Evolutionary conservation across 2,329 filamentous ascomycete species (phyloP), one percentile per base, ranked within the genome.

Genomic region (Cryphonectria japonica): DNA sequence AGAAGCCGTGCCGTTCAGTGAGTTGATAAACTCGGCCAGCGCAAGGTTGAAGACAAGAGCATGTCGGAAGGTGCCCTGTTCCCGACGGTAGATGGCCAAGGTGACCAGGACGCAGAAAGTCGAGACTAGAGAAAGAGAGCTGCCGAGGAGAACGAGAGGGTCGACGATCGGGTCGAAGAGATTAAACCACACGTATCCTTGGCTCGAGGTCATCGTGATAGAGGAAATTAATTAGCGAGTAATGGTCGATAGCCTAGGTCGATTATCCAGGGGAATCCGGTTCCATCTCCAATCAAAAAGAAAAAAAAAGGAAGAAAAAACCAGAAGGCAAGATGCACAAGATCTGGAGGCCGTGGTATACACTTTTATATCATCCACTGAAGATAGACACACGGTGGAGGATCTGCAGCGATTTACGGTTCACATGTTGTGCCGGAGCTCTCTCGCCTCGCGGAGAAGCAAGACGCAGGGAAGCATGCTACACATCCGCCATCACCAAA

Each of bases 1-100:
- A 0, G 83, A 84, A 5, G 82, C 75, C 2, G 80, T 78, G 74
- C 84, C 84, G 76, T 83, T 83, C 16, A 80, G 72, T 43, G 79
- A 79, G 73, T 85, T 84, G 52, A 83, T 78, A 67, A 79, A 80
- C 68, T 83, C 82, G 32, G 65, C 50, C 34, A 67, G n/a, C 13
- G 52, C 54, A 8, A 67, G 34, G n/a, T 67, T 67, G 50, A 67
- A 32, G 19, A 67, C 52, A 8, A 67, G 52, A 22, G 52, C 50
- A 59, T 67, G 65, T 11, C 65, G 50, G 52, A 67, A 67, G 13
- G 52, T 67, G 2, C 65, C 16, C 32, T 67, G 65, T 26, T 67
- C 65, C 26, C 7, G 22, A 22, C 16, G 65, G 32, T 67, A 67
- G 50, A 67, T 43, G 14, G 52, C 65, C n/a, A 67, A 67, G 2